Evolutionary conservation across 2,329 filamentous ascomycete species (phyloP), one percentile per base, ranked within the genome.

Genomic region (Huntiella omanensis): DNA sequence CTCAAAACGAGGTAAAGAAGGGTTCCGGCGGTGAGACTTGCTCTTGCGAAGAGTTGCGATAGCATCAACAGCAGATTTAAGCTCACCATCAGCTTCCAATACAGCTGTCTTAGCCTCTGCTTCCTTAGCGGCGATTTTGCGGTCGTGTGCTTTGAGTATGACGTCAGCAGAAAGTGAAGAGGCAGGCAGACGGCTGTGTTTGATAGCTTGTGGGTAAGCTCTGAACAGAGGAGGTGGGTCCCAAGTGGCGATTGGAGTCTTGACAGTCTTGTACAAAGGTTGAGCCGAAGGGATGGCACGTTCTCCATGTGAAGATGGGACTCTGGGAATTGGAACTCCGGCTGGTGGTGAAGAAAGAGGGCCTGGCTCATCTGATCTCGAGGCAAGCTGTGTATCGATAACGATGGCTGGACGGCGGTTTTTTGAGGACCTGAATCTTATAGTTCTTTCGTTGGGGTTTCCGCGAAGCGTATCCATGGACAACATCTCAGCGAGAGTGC

Each of bases 141-240:
- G 55, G 12, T 61, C 62, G 17, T 49, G 47, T 3, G 43, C 17
- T 32, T 43, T 44, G 43, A 85, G 58, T 40, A 91, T 72, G 1
- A 71, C 62, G 50, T 92, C 86, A 1, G 80, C 71, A 1, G 80
- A 74, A 8, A 80, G 62, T 2, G 70, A 73, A 34, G 80, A 79
- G 12, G 80, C 71, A 19, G 77, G 71, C 3, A 93, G 65, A 12
- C 71, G 75, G 8, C 75, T 77, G 58, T 91, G 75, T 55, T 82
- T 86, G 53, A 84, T 71, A 2, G 84, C 77, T 60, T 93, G 86
- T 0, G 83, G 80, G 57, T 86, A 93, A 10, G 83, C 85, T 58
- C 93, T 82, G 59, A 87, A 92, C 10, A 95, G 64, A 2, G 85
- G 83, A 5, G 84, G 83, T 12, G 78, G 72, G 47, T 74, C 71